Evolutionary conservation across 257 asterid genomes (phyloP), one percentile per base, ranked within the genome.

Genomic region (Anisodus acutangulus): DNA sequence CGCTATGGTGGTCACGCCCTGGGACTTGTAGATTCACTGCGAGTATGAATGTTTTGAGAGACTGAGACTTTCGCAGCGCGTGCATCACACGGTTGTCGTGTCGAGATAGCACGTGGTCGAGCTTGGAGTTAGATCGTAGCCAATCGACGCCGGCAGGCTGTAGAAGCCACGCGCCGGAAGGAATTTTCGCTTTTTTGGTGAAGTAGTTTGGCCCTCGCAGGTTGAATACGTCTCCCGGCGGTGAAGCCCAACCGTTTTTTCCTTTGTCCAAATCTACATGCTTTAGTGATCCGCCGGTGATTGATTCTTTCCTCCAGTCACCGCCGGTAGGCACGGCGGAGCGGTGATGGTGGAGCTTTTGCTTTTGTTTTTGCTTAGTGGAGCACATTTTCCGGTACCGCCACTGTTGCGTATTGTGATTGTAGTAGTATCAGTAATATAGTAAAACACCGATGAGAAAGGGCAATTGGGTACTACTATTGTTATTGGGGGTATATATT

Each of bases 221-320:
- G 47, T 84, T 80, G 90, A 95, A 94, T 0, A 91, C 58, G 12
- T 94, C 95, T 1, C 99, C 98, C 0, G 97, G 98, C 2, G 98
- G 98, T 31, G 99, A 93, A 8, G 98, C 97, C 99, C 99, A 95
- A 39, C 99, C 99, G 90, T 94, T 95, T 85, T 93, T 82, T 60
- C 98, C 99, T 9, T 84, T 88, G 22, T 86, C 86, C 79, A 91
- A 92, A 86, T 94, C 97, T 31, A 94, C 98, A 87, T 88, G 95
- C 84, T 89, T 91, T 31, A 94, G 84, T n/a, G 99, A 94, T 85
- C 99, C 99, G 63, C 93, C 93, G 90, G 15, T 67, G 69, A 94
- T 90, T 7, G 94, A 88, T 85, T 91, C 96, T 53, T 91, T 87
- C 78, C 94, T 88, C 98, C 99, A 95, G 81, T 88, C 90, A 10